Base-by-base conservation (phyloP, 2,329 filamentous ascomycete species). In the Leptographium galeiforme region DNA sequence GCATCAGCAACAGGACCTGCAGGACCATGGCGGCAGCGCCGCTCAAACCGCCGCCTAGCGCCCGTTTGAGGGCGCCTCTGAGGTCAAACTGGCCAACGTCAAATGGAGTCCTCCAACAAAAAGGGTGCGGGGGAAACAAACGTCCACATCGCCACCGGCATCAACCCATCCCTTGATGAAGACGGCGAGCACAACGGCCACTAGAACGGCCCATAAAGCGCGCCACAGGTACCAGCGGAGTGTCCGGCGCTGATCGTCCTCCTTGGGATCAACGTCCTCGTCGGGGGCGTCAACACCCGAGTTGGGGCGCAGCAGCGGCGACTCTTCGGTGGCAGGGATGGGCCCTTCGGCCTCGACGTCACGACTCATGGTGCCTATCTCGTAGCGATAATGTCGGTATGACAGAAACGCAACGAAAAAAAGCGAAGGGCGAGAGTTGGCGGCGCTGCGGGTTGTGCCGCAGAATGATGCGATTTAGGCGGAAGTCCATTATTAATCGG, bases 1-100 rank as follows among this genome's bases (percentile, higher is more conserved):
- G 72, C 72, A 75, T 75, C 1, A 75, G 58, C 4, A 74, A 64
- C 4, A 75, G 34, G 4, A 75, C 72, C 47, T 75, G 72, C 1
- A 75, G 52, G 1, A 75, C 59, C 72, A 75, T 75, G 4, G 72
- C 72, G 0, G 72, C 71, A 19, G 72, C 72, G 47, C 72, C 72
- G 40, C 70, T 73, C 18, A 75, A 56, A 1, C 72, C 72, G 14
- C 72, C 70, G 0, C 72, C 72, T 0, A 75, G 67, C 0, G 72
- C 72, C 46, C 65, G 61, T 54, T 67, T 70, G 8, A 75, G 66
- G 1, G 72, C 72, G n/a, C 63, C 63, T 34, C 64, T 64, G 0
- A 75, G 59, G 39, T 75, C 70, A 50, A 75, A 74, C 70, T 74
- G 54, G 1, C 40, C 6, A 14, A 45, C n/a, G 14, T 54, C 8